Evolutionary conservation across 768 basidiomycete species (phyloP).

Genomic region (Termitomyces sp.): DNA sequence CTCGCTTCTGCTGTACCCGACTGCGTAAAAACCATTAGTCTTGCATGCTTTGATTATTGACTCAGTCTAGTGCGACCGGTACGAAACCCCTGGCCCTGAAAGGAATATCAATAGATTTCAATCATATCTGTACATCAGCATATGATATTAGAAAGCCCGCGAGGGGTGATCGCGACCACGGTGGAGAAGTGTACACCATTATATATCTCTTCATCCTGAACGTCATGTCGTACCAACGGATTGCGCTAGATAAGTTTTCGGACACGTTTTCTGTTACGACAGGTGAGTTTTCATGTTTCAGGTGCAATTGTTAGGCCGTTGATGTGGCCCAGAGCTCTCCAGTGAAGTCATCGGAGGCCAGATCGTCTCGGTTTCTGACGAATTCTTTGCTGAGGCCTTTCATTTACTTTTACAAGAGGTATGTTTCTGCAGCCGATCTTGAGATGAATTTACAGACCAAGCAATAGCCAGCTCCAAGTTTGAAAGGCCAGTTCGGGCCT

Average conservation of each 20-base stretch:
- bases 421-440: conserved; percentile 15
- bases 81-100: not conserved
- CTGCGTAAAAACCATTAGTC: too few species aligned
- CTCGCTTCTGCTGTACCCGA: not conserved
- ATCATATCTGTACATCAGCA: not conserved
- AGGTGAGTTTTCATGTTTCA: conserved; percentile 28
- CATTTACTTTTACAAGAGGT: conserved; percentile 84
- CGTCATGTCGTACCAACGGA: conserved; percentile 36
- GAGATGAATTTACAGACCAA: conserved; percentile 1
- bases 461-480: conserved; percentile 69
- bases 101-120: not conserved
- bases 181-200: not conserved
- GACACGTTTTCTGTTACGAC: conserved; percentile 42
- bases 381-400: conserved; percentile 88
- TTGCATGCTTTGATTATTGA: not conserved
- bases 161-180: not conserved
- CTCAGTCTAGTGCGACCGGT: not conserved
- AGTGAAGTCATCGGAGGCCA: conserved; percentile 77
- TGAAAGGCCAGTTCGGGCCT: conserved; percentile 96
- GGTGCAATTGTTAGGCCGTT: not conserved
- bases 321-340: conserved; percentile 65
- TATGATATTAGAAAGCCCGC: not conserved
- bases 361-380: conserved; percentile 79
- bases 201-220: not conserved
- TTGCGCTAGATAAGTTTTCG: conserved; percentile 42